phyloP scores from a whole-genome alignment of 176 grass and related monocot species.

The Oryza glumipatula region DNA sequence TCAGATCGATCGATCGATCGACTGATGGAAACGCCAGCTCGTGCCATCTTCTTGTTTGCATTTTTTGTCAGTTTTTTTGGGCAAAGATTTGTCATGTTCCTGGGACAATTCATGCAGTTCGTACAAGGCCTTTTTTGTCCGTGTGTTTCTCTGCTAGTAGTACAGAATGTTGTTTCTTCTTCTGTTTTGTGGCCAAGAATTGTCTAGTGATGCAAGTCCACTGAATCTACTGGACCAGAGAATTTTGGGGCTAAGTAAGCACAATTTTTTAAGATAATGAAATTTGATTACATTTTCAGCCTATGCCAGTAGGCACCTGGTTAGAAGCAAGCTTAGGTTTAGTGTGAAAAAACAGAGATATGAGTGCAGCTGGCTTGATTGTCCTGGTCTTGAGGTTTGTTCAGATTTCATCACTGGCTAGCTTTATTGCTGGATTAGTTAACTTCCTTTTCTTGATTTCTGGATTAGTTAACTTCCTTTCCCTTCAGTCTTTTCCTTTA shows the following conservation, averaged over 20 bases:
- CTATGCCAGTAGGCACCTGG: background rate
- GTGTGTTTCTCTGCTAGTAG: background rate
- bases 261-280: background rate
- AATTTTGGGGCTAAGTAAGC: background rate
- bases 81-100: background rate
- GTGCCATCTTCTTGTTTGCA: constrained; percentile 10
- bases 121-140: background rate
- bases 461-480: background rate
- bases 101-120: background rate
- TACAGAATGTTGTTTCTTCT: background rate
- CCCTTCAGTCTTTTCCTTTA: background rate
- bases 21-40: constrained; percentile 12
- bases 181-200: background rate
- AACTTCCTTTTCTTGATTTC: background rate
- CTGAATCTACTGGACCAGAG: background rate
- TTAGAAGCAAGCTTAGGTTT: background rate
- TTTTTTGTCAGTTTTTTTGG: background rate
- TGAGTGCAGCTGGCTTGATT: background rate
- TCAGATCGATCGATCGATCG: constrained; percentile 10
- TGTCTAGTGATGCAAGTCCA: too few relatives aligned
- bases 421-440: background rate
- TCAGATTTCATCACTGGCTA: background rate
- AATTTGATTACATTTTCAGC: background rate
- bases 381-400: background rate
- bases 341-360: background rate